Base-by-base conservation (phyloP, 1,284 basidiomycete genomes). In the Ceratobasidium sp. region DNA sequence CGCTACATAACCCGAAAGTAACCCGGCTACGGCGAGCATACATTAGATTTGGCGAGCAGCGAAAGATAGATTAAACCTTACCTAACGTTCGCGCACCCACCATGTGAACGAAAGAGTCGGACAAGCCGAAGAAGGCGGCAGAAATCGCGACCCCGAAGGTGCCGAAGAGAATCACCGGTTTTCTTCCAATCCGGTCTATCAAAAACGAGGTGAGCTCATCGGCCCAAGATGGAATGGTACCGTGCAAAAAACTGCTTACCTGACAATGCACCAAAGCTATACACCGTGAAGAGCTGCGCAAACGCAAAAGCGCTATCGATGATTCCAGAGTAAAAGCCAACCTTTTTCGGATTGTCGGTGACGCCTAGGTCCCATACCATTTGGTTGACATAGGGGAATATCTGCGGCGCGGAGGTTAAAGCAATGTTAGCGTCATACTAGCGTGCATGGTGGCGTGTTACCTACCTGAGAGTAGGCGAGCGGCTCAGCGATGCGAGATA, bases 161-260 rank as follows among this genome's bases (percentile, higher is more conserved):
- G 20, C 82, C 82, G 61, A 74, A 77, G 56, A 82, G 57, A 23
- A 82, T 62, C 33, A 82, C 79, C 40, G 82, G 82, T 50, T 81
- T 81, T 9, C 82, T 66, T 56, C 82, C 82, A n/a, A 79, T 75
- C 48, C 78, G 77, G 71, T 83, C 82, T 74, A 48, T 62, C 33
- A 74, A 4, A 20, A 40, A n/a, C 20, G 52, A 38, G 20, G 23
- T 40, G 17, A 69, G 46, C 33, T 9, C 17, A 10, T 38, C 42
- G 4, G 33, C 13, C 48, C 6, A 10, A 42, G 54, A 56, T 6
- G 28, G n/a, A n/a, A 23, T 23, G 7, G 38, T 3, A 48, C 42
- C 6, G 4, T n/a, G 61, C n/a, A 26, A 38, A 46, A 42, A 62
- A n/a, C 10, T 10, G 38, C 59, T 7, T 50, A 74, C 70, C 70